Conservation (phyloP, 2,329 filamentous ascomycete genomes). For the Fusarium sp. region DNA sequence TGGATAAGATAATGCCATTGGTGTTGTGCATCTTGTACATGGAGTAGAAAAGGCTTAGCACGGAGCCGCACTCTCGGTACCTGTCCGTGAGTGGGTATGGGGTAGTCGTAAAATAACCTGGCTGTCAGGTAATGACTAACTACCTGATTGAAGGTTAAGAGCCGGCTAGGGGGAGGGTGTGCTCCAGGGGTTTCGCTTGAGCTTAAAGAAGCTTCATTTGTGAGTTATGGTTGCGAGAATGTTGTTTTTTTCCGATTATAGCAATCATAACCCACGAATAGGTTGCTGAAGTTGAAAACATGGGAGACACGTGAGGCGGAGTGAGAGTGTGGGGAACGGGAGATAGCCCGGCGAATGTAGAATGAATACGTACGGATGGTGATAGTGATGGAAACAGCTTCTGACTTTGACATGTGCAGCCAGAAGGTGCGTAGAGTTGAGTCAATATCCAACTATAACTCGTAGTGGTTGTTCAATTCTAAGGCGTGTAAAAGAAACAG, state of each 20-base stretch:
- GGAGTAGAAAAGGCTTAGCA: constrained; percentile 26
- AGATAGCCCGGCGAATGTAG: constrained; percentile 7
- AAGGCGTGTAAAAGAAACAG: neutral
- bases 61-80: constrained; percentile 43
- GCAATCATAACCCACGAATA: constrained; percentile 6
- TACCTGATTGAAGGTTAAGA: constrained; percentile 14
- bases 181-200: neutral
- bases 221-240: constrained; percentile 1
- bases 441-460: constrained; percentile 4
- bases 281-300: constrained; percentile 6
- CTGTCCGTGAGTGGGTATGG: constrained; percentile 38
- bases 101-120: constrained; percentile 7
- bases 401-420: no score
- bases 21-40: constrained; percentile 12
- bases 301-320: constrained; percentile 30
- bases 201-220: neutral
- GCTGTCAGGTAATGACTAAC: neutral
- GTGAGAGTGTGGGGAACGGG: constrained; percentile 22
- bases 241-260: constrained; percentile 12
- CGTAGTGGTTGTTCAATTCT: neutral
- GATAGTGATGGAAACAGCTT: neutral
- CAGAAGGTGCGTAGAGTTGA: no score
- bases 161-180: constrained; percentile 15
- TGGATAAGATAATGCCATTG: constrained; percentile 4
- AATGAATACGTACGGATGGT: constrained; percentile 1